Evolutionary conservation across 805 yeast genomes (phyloP), one percentile per base, ranked within the genome.

Genomic region (Metschnikowia lochheadii): DNA sequence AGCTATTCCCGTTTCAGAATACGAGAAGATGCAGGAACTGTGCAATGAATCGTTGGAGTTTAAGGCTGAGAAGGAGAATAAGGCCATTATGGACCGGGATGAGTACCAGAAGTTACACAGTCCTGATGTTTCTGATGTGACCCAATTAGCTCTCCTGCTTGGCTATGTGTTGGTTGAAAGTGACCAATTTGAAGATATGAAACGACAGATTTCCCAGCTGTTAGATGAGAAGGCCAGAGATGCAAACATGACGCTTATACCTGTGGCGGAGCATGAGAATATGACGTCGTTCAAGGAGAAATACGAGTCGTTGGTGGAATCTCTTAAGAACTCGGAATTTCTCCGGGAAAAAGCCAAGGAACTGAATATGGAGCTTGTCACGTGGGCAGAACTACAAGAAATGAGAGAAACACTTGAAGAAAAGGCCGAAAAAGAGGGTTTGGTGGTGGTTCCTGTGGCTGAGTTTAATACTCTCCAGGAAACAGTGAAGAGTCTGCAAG

Each of bases 361-460:
- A 1, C n/a, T 26, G 11, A 35, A 45, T n/a, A 49, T 44, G 40
- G 54, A 45, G 17, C 41, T 54, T 5, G 43, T 58, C 15, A 54
- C 49, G n/a, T 32, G 31, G 14, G 53, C 40, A 0, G 59, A 56
- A 7, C 50, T 63, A 7, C 46, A 49, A 2, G 44, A 41, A 3
- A 48, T 65, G 39, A 50, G 49, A n/a, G 40, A 55, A 15, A 29
- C 50, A 20, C 34, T 61, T 3, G 52, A 52, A 13, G 59, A 59
- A 6, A 53, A 53, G 33, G 66, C 68, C 1, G 52, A 52, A 3
- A 53, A 53, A n/a, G 52, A 21, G 1, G 57, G 56, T 6, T 46
- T 54, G 48, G 54, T 52, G 29, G 52, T 54, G 6, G 34, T 57
- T 13, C 50, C 59, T 2, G 50, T 52, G 31, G 56, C 40, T 2